Evolutionary conservation across 306 rosid genomes (phyloP), one percentile per base, ranked within the genome.

Genomic region (Neltuma alba): DNA sequence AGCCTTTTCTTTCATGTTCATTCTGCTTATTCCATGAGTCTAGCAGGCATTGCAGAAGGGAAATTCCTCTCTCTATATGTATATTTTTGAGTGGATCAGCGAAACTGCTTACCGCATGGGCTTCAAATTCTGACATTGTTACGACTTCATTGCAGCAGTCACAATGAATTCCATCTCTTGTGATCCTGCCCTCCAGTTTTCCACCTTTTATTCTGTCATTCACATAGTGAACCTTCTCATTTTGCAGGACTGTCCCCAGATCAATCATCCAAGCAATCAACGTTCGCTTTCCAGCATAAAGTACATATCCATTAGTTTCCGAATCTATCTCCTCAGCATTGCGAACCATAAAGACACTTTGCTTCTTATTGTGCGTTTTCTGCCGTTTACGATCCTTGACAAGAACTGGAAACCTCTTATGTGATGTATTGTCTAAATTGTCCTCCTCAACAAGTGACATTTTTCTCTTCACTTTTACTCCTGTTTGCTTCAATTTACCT

Each of bases 231-330:
- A 90, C 87, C 86, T 74, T 89, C 75, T 73, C 84, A 78, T 83
- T 84, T 44, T 77, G 74, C 54, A 81, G 55, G n/a, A 92, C 76
- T 30, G 86, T 81, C 63, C 88, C 94, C 84, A 82, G 48, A 77
- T 85, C 91, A 83, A 87, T 77, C 94, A 92, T 87, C 94, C 93
- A 90, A 8, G 87, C 33, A 74, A 90, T 79, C 70, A 90, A 78
- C 21, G 92, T 90, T 79, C 85, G 84, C 65, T 84, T 89, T 81
- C 92, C 96, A 67, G 76, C 66, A 67, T 91, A 91, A 16, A 80
- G 92, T 37, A 81, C 57, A 47, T 83, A 89, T 15, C 92, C 92
- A 85, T 84, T 87, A 80, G 28, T 77, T 38, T 77, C 83, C 16
- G 88, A 84, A 87, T 87, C 85, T 1, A 54, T 78, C 54, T 76